Percentiles rank a stretch among this genome's conserved stretches.
Evolutionary conservation across 805 yeast genomes (phyloP).

Genomic region (Jamesozyma gamospora): DNA sequence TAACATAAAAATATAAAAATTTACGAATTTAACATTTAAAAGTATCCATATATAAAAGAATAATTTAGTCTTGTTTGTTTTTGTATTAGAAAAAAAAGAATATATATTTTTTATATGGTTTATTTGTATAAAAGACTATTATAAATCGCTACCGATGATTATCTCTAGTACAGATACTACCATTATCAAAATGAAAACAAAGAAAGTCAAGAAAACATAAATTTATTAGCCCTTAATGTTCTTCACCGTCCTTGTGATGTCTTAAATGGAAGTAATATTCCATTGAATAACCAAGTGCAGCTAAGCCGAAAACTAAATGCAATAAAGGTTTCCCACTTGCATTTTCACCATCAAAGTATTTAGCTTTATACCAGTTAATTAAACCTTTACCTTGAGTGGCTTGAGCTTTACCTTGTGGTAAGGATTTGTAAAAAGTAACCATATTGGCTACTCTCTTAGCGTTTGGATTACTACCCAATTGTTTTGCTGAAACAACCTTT

Average conservation of each 20-base stretch:
- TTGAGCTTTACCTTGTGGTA: conserved; percentile 90
- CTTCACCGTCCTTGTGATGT: conserved; percentile 42
- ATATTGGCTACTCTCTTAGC: conserved; percentile 95
- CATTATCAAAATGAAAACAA: neutral
- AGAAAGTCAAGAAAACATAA: neutral
- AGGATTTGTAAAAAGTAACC: conserved; percentile 88
- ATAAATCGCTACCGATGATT: no score
- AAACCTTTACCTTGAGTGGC: conserved; percentile 49
- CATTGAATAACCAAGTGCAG: conserved; percentile 75
- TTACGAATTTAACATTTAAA: no score
- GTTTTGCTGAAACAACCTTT: conserved; percentile 93
- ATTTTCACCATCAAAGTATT: conserved; percentile 74
- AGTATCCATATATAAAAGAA: no score
- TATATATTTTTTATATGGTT: neutral
- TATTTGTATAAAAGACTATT: no score
- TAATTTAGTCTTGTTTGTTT: no score
- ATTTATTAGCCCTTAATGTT: conserved; percentile 7
- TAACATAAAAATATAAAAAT: neutral
- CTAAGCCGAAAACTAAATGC: conserved; percentile 61
- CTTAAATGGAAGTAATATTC: conserved; percentile 88
- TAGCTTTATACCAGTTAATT: conserved; percentile 71
- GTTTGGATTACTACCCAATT: conserved; percentile 89
- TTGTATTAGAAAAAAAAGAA: neutral
- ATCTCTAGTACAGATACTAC: no score
- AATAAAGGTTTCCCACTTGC: conserved; percentile 76